These are phyloP conservation scores for Adansonia rubrostipa DNA, from an alignment of 441 rosid species.

Conservation along the genomic window DNA sequence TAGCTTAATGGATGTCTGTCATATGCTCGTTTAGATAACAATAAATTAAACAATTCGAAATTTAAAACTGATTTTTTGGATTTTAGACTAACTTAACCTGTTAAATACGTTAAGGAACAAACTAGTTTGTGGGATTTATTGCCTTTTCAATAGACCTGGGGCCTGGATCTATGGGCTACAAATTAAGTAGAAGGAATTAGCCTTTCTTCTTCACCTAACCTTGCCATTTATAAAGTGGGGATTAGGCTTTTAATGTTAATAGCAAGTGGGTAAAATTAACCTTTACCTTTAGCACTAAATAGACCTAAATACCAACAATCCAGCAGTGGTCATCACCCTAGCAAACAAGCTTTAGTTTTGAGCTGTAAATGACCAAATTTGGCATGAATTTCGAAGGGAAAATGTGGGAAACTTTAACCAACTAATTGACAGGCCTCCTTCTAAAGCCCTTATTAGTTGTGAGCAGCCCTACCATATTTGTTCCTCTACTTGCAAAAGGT, in stretches of 20 bases:
- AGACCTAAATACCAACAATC: too few species aligned
- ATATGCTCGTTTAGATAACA: too few species aligned
- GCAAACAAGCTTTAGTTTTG: too few species aligned
- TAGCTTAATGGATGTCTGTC: too few species aligned
- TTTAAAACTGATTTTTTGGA: not conserved
- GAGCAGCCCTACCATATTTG: not conserved
- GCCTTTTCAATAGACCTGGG: not conserved
- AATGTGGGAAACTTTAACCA: not conserved
- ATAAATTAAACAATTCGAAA: too few species aligned
- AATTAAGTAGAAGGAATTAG: not conserved
- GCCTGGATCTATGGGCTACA: not conserved
- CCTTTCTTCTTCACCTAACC: not conserved
- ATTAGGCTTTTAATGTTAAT: not conserved
- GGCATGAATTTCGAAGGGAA: too few species aligned
- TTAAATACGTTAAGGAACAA: not conserved
- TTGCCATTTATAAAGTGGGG: not conserved
- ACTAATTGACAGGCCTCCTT: not conserved
- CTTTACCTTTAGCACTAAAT: not conserved
- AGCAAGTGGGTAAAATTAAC: not conserved
- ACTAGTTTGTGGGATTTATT: not conserved
- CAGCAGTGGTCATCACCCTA: too few species aligned
- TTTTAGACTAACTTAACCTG: not conserved
- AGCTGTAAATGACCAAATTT: too few species aligned
- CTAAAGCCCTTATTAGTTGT: not conserved
- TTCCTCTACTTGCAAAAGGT: not conserved